Evolutionary conservation across 2,329 filamentous ascomycete genomes (phyloP), one percentile per base, ranked within the genome.

Genomic region (Clathrospora elynae): DNA sequence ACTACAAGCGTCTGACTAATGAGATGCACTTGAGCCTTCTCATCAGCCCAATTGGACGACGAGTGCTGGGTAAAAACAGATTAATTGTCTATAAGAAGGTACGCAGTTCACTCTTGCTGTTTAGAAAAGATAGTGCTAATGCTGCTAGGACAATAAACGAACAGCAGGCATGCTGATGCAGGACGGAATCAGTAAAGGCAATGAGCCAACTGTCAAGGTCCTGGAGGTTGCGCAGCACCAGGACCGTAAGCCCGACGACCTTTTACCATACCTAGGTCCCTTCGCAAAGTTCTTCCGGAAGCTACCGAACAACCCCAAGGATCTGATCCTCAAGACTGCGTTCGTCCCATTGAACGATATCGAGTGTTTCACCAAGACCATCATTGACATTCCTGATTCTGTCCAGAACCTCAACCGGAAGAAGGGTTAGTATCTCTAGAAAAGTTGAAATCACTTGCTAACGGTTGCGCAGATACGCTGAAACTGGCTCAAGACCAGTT

Each of bases 121-220:
- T 19, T 20, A 12, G 13, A 6, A 25, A 17, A 20, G 56, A 73
- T 14, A 32, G 23, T 29, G 66, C 46, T 37, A 25, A 28, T 23
- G 24, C 10, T 9, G 14, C 4, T 54, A 87, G 77, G 86, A 95
- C 35, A 90, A 90, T 19, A 80, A 92, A 33, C 84, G 90, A 32
- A 91, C 88, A 0, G 85, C 86, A 1, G 92, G 91, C 10, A 82
- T 96, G 42, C 75, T 97, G 11, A 75, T 92, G 9, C 80, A 84
- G 13, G 90, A 95, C 51, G 90, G 89, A 6, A 77, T 85, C 13
- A 85, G 79, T 52, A 80, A 79, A 38, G 85, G 84, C 4, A 76
- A 80, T 13, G 77, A 81, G 34, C 87, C 89, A 1, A 85, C 79
- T 6, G 73, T 96, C 10, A 86, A 90, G 56, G 81, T 96, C 2